A percentile compares a stretch with the other conserved stretches of the same genome.
phyloP scores from a whole-genome alignment of 176 grass and related monocot species.

The Areca catechu region DNA sequence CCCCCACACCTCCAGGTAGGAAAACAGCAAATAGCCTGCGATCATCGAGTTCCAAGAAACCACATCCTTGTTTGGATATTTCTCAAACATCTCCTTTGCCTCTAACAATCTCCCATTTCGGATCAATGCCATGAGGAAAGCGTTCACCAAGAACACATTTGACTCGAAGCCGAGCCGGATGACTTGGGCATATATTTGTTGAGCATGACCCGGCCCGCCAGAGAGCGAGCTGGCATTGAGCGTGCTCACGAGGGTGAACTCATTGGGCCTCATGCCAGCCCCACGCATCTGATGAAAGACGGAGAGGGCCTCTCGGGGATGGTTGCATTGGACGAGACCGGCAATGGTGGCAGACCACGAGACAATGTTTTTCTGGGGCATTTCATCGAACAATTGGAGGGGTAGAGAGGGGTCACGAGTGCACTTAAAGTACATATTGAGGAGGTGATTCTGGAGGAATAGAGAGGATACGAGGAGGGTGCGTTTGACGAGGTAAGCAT shows the following conservation, averaged over 20 bases:
- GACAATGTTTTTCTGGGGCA: slow-evolving; percentile 43
- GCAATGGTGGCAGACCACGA: slow-evolving; percentile 43
- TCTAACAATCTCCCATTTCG: slow-evolving; percentile 25
- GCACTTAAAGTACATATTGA: slow-evolving; percentile 46
- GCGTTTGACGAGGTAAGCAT: slow-evolving; percentile 37
- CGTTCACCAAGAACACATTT: slow-evolving; percentile 50
- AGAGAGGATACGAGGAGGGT: slow-evolving; percentile 19
- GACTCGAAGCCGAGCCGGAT: slow-evolving; percentile 37
- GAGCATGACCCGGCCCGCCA: neutral
- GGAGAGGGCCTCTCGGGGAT: slow-evolving; percentile 21
- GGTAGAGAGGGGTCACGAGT: slow-evolving; percentile 3
- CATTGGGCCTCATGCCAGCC: slow-evolving; percentile 32
- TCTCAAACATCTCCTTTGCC: slow-evolving; percentile 30
- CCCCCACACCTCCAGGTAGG: slow-evolving; percentile 18
- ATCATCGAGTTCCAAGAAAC: slow-evolving; percentile 68
- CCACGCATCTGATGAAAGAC: slow-evolving; percentile 37
- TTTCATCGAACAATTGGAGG: slow-evolving; percentile 56
- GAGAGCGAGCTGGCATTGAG: slow-evolving; percentile 42
- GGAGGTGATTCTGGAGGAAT: slow-evolving; percentile 57
- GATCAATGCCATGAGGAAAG: slow-evolving; percentile 43
- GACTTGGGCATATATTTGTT: slow-evolving; percentile 31
- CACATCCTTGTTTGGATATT: slow-evolving; percentile 9
- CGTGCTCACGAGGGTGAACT: slow-evolving; percentile 48
- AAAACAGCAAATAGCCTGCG: slow-evolving; percentile 23
- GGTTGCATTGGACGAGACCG: slow-evolving; percentile 33